Evolutionary conservation across 768 basidiomycete species (phyloP).

Genomic region (Mycena rebaudengoi): DNA sequence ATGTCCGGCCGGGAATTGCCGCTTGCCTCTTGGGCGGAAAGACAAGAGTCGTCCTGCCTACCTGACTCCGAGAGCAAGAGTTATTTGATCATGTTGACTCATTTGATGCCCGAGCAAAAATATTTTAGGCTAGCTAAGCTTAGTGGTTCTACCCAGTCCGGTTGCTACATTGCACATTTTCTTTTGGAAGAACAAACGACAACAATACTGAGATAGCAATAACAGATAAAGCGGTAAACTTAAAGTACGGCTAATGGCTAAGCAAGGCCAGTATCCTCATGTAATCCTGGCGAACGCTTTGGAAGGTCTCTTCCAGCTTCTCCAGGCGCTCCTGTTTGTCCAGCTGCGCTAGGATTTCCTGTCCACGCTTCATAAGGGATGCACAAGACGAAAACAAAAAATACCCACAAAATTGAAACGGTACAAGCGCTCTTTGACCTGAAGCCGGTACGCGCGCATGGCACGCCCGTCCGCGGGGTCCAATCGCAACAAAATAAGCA

Average conservation of each 20-base stretch:
- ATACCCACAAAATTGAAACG: conserved; percentile 90
- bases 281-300: conserved; percentile 87
- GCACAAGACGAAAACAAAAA: neutral
- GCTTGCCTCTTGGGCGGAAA: no score
- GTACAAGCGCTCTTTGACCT: conserved; percentile 95
- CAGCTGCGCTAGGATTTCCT: conserved; percentile 90
- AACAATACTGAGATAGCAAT: neutral
- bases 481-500: conserved; percentile 81
- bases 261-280: conserved; percentile 74
- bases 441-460: conserved; percentile 77
- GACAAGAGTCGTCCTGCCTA: no score
- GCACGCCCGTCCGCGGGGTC: conserved; percentile 65
- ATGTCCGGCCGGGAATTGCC: no score
- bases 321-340: conserved; percentile 87
- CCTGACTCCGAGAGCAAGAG: no score
- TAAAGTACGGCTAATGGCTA: conserved; percentile 21
- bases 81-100: no score
- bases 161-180: no score
- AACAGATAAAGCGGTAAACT: no score
- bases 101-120: no score
- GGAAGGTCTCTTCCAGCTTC: conserved; percentile 94
- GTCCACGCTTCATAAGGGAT: conserved; percentile 9
- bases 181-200: neutral
- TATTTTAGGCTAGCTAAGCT: no score
- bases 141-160: no score